Percentiles rank a stretch among this genome's conserved stretches.
These are phyloP conservation scores for Colletotrichum sp. DNA, from an alignment of 2,329 filamentous ascomycete genomes.

Conservation along the genomic window DNA sequence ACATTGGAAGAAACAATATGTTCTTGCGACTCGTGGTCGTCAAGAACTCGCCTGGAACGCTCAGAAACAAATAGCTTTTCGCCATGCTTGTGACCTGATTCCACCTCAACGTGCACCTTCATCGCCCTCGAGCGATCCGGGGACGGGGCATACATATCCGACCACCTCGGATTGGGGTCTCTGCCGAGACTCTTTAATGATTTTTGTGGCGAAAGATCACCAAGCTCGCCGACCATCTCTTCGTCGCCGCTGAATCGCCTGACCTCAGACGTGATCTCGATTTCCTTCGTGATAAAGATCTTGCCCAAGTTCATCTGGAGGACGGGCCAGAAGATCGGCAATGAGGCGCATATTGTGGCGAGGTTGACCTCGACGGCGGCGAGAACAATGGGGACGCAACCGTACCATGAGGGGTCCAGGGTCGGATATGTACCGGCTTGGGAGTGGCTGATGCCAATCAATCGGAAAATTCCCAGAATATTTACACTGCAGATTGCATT, in stretches of 20 bases:
- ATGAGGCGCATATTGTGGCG: slow-evolving; percentile 13
- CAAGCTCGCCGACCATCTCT: neutral
- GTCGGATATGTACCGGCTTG: slow-evolving; percentile 36
- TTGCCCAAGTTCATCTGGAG: slow-evolving; percentile 29
- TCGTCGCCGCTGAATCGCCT: slow-evolving; percentile 7
- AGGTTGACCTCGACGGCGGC: slow-evolving; percentile 36
- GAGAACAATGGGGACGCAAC: slow-evolving; percentile 34
- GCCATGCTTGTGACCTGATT: neutral
- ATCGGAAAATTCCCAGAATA: slow-evolving; percentile 29
- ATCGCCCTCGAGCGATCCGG: neutral
- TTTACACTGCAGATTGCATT: slow-evolving; percentile 18
- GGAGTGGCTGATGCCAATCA: slow-evolving; percentile 31
- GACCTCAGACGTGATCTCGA: slow-evolving; percentile 28
- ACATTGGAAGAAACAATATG: neutral
- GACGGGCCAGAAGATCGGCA: slow-evolving; percentile 22
- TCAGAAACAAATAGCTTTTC: neutral
- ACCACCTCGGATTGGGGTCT: neutral
- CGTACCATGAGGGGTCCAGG: slow-evolving; percentile 40
- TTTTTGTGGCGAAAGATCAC: neutral
- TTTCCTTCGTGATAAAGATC: slow-evolving; percentile 41
- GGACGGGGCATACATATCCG: neutral
- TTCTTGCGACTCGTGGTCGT: neutral
- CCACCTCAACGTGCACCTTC: neutral
- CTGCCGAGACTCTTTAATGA: neutral
- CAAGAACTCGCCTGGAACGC: neutral